A percentile compares a stretch with the other conserved stretches of the same genome.
Evolutionary conservation across 306 rosid genomes (phyloP).

Genomic region (Cicer yamashitae): DNA sequence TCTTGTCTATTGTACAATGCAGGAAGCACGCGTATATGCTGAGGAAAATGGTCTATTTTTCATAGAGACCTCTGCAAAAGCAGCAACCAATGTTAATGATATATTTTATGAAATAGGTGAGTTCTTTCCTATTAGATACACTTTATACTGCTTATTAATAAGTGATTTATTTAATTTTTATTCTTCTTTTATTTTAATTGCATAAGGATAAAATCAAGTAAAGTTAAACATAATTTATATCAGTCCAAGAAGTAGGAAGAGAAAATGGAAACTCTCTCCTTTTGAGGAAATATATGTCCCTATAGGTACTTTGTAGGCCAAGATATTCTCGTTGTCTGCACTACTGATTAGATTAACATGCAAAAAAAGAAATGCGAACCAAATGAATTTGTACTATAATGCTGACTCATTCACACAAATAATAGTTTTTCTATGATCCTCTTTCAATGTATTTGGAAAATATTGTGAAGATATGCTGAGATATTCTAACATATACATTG

Average conservation of each 20-base stretch:
- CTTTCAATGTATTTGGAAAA: neutral
- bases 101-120: slow-evolving; percentile 68
- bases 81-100: slow-evolving; percentile 65
- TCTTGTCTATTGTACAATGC: slow-evolving; percentile 36
- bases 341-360: neutral
- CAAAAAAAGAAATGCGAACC: neutral
- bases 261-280: slow-evolving; percentile 14
- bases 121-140: slow-evolving; percentile 9
- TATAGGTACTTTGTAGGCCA: neutral
- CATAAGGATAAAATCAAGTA: slow-evolving; percentile 5
- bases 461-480: neutral
- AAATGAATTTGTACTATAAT: neutral
- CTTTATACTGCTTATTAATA: slow-evolving; percentile 28
- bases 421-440: neutral
- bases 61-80: slow-evolving; percentile 70
- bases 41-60: slow-evolving; percentile 69
- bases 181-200: slow-evolving; percentile 39
- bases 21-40: slow-evolving; percentile 68
- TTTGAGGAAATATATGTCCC: slow-evolving; percentile 20
- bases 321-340: neutral
- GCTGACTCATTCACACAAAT: slow-evolving; percentile 2
- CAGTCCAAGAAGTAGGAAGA: slow-evolving; percentile 26
- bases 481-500: slow-evolving; percentile 14
- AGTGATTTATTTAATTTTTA: neutral
- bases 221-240: slow-evolving; percentile 31